Evolutionary conservation across 108 stramenopile species (phyloP).

Genomic region (Tribonema minus): DNA sequence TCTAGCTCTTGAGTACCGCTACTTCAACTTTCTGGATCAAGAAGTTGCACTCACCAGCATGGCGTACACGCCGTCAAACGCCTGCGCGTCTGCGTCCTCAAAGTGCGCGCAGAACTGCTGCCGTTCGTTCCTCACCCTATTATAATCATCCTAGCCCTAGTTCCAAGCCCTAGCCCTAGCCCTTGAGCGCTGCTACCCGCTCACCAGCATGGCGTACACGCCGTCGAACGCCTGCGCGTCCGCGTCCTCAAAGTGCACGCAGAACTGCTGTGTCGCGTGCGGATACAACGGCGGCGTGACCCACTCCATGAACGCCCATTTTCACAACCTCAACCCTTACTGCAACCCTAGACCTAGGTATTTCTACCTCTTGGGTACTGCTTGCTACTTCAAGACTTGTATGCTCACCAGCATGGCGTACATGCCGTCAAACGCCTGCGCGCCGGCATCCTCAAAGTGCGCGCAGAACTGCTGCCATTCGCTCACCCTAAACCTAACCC

Average conservation of each 20-base stretch:
- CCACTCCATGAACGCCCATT: conserved; percentile 46
- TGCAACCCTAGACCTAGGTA: too few species aligned
- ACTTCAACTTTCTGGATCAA: too few species aligned
- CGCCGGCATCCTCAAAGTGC: conserved; percentile 37
- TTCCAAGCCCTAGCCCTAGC: too few species aligned
- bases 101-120: conserved; percentile 53
- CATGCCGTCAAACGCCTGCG: conserved; percentile 45
- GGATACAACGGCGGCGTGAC: conserved; percentile 36
- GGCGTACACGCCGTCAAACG: conserved; percentile 53
- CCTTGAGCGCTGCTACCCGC: too few species aligned
- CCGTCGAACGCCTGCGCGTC: conserved; percentile 39
- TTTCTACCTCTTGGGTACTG: too few species aligned
- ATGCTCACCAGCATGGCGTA: conserved; percentile 54
- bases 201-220: conserved; percentile 54
- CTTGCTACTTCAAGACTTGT: too few species aligned
- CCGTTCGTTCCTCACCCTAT: too few species aligned
- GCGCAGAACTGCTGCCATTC: too few species aligned
- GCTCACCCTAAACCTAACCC: too few species aligned
- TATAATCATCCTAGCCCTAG: too few species aligned
- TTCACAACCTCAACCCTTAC: too few species aligned
- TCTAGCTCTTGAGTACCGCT: background rate
- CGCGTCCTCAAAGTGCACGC: conserved; percentile 35
- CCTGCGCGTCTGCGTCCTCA: conserved; percentile 21
- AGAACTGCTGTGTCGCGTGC: conserved; percentile 52
- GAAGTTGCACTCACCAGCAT: too few species aligned